Percentiles rank a stretch among this genome's conserved stretches.
Evolutionary conservation across 306 rosid species (phyloP).

Genomic region (Prunus mume): DNA sequence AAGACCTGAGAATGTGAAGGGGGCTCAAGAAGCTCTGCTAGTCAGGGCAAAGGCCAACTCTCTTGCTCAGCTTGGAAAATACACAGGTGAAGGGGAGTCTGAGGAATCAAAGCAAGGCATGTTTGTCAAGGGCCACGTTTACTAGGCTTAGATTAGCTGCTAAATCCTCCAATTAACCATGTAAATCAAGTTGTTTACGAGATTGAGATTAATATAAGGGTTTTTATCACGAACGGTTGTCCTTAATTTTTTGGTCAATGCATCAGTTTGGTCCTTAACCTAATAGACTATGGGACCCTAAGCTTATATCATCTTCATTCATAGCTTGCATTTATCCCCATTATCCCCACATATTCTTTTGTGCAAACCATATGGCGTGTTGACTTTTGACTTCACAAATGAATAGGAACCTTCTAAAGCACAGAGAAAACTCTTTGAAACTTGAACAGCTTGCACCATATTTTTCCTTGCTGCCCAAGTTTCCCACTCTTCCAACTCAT

Average conservation of each 20-base stretch:
- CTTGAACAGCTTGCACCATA: background rate
- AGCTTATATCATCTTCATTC: no score
- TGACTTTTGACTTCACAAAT: background rate
- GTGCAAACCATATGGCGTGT: no score
- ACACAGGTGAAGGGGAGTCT: slow-evolving; percentile 92
- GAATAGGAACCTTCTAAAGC: no score
- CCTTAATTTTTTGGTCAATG: no score
- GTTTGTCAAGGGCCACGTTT: slow-evolving; percentile 80
- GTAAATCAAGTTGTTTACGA: no score
- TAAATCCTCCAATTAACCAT: no score
- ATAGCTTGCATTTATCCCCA: no score
- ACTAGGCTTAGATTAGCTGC: slow-evolving; percentile 36
- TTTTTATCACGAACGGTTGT: no score
- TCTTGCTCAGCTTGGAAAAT: slow-evolving; percentile 91
- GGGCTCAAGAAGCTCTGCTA: slow-evolving; percentile 73
- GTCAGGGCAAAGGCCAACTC: slow-evolving; percentile 90
- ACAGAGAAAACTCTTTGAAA: background rate
- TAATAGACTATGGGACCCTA: no score
- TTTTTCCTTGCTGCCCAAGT: background rate
- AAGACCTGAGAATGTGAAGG: slow-evolving; percentile 73
- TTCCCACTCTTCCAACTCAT: background rate
- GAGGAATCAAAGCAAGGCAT: slow-evolving; percentile 74
- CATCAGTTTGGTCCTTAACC: no score
- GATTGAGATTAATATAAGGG: no score
- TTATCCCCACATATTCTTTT: background rate